Conservation (phyloP, 805 yeast genomes). For the Vanderwaltozyma polyspora region DNA sequence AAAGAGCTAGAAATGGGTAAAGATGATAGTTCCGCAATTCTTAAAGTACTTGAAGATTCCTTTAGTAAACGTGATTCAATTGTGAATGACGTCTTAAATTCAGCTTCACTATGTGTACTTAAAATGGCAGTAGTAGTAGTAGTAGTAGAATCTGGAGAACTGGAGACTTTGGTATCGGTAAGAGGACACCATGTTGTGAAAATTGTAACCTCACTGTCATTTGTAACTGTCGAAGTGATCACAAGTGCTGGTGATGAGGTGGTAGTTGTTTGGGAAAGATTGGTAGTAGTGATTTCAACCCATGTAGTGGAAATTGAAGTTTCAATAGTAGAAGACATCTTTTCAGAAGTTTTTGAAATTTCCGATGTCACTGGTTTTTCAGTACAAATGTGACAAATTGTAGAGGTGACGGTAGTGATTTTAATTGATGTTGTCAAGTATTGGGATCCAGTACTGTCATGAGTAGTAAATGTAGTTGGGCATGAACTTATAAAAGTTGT, state of each 20-base stretch:
- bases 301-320: slow-evolving; percentile 2
- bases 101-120: too few species aligned
- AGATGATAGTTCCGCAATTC: too few species aligned
- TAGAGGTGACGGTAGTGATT: slow-evolving; percentile 1
- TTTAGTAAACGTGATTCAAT: too few species aligned
- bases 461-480: not conserved
- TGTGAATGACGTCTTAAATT: too few species aligned
- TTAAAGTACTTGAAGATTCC: too few species aligned
- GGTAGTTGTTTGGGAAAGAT: not conserved
- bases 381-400: not conserved
- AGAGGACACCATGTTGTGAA: slow-evolving; percentile 24
- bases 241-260: not conserved
- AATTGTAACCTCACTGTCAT: slow-evolving; percentile 16
- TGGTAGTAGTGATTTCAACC: not conserved
- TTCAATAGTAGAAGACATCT: slow-evolving; percentile 3
- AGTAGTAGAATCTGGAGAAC: not conserved
- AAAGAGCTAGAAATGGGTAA: too few species aligned
- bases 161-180: slow-evolving; percentile 3
- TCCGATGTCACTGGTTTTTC: too few species aligned
- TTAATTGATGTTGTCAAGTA: not conserved
- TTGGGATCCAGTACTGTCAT: not conserved
- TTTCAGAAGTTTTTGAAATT: too few species aligned
- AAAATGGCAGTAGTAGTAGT: too few species aligned
- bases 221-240: slow-evolving; percentile 12
- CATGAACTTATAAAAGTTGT: not conserved